Evolutionary conservation across 176 grass and related monocot species (phyloP), one percentile per base, ranked within the genome.

Genomic region (Puya raimondii): DNA sequence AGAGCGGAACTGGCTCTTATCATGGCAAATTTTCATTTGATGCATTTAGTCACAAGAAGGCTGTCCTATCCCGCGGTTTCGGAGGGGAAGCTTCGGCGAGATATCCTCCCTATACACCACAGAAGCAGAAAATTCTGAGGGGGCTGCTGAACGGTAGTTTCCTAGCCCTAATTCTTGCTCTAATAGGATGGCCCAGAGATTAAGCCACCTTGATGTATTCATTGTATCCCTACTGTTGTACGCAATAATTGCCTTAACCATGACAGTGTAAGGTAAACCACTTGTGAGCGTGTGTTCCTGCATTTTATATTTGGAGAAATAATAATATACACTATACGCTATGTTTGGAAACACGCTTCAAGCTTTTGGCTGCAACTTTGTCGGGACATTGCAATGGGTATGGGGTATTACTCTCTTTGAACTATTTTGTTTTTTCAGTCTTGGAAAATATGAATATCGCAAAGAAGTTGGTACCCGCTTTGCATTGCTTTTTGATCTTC

Each of bases 11-110:
- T 1, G 93, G 93, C 13, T 72, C 74, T 1, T 97, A 97, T 79
- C 93, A 97, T 2, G 93, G 93, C 26, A 97, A 92, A 65, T 97
- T 97, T 67, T 83, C 76, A 59, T 97, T 92, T 21, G 93, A 92
- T 56, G 73, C 84, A 64, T 97, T 97, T 77, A 92, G 54, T 68
- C 93, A 97, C 53, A 90, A 77, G 71, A 97, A 97, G 76, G 81
- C 64, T 0, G 82, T 97, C 8, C 71, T 97, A 20, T 53, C 81
- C 29, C 86, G 93, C 2, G 65, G 81, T 15, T 97, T 90, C 23
- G 20, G 42, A 0, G 83, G 81, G 0, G 93, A 97, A 67, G 78
- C 84, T 0, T 50, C 29, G 0, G 86, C 84, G 0, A 80, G 93
- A 79, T 97, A 97, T 59, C 93, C 93, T 5, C 93, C 93, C 0